A percentile compares a stretch with the other conserved stretches of the same genome.
Evolutionary conservation across 2,329 filamentous ascomycete genomes (phyloP).

Genomic region (Emergomyces pasteurianus): DNA sequence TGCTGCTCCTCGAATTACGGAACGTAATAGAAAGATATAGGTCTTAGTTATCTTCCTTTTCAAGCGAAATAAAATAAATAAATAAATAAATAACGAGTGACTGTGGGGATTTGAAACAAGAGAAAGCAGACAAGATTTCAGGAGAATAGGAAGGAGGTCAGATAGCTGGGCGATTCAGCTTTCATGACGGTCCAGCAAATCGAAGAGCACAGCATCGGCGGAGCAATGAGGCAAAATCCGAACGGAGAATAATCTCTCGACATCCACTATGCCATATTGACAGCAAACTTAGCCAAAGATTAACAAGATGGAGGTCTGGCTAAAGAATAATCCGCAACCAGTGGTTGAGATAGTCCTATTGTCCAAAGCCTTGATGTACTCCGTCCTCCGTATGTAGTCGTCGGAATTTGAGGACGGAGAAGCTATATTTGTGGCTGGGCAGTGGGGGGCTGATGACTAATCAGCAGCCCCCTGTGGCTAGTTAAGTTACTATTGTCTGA

Average conservation of each 20-base stretch:
- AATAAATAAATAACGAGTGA: conserved; percentile 1
- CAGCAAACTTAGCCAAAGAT: neutral
- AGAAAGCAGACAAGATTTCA: neutral
- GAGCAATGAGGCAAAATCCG: neutral
- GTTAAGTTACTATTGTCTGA: neutral
- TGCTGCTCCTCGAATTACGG: conserved; percentile 9
- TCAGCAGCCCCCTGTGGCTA: too few species aligned
- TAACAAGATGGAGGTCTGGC: neutral
- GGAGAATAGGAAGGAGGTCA: conserved; percentile 1
- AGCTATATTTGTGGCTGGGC: too few species aligned
- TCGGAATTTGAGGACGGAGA: too few species aligned
- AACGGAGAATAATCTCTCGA: neutral
- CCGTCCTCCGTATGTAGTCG: neutral
- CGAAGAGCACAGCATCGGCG: neutral
- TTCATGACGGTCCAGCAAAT: conserved; percentile 1
- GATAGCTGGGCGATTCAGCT: conserved; percentile 2
- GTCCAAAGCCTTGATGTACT: neutral
- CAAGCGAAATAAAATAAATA: neutral
- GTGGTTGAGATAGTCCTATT: neutral
- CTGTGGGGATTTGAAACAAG: conserved; percentile 2
- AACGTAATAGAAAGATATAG: too few species aligned
- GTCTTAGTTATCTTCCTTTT: neutral
- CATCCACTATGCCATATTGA: neutral
- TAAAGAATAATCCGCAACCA: neutral
- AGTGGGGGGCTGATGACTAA: too few species aligned